Evolutionary conservation across 1,139 yeast genomes (phyloP).

Genomic region (Yamadazyma buinensis): DNA sequence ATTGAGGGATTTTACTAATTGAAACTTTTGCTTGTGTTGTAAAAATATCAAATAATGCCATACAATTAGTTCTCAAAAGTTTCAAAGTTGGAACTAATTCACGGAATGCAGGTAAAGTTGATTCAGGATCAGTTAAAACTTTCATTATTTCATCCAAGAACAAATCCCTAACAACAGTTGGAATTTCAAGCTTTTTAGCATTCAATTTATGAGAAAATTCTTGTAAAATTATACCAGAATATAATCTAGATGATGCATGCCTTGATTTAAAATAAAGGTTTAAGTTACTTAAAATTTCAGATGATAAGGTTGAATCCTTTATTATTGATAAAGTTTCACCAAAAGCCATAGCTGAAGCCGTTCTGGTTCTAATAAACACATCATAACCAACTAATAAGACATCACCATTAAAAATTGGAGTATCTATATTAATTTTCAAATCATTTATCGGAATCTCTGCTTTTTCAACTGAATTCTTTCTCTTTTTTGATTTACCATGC

Average conservation of each 20-base stretch:
- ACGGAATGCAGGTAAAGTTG: conserved; percentile 55
- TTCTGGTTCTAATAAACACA: conserved; percentile 69
- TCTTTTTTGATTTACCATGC: conserved; percentile 26
- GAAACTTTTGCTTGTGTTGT: conserved; percentile 72
- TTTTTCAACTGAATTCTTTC: conserved; percentile 24
- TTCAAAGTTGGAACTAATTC: conserved; percentile 86
- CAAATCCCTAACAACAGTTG: conserved; percentile 13
- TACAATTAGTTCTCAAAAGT: conserved; percentile 83
- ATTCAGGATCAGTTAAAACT: conserved; percentile 41
- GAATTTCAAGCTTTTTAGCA: conserved; percentile 14
- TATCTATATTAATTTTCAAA: conserved; percentile 76
- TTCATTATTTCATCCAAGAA: conserved; percentile 29
- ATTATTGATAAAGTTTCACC: conserved; percentile 66
- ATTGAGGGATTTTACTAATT: conserved; percentile 71
- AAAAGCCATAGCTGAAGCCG: conserved; percentile 71
- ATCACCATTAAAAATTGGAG: conserved; percentile 91
- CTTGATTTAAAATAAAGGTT: conserved; percentile 47
- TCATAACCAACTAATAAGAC: conserved; percentile 80
- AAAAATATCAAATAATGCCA: conserved; percentile 75
- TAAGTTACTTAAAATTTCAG: conserved; percentile 38
- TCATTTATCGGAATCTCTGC: conserved; percentile 56
- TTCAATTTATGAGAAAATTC: conserved; percentile 56
- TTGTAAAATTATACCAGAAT: conserved; percentile 65
- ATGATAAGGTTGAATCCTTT: conserved; percentile 34
- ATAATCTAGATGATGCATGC: conserved; percentile 78